These are phyloP conservation scores for Fusarium annulatum DNA, from an alignment of 2,329 filamentous ascomycete species.

Conservation along the genomic window DNA sequence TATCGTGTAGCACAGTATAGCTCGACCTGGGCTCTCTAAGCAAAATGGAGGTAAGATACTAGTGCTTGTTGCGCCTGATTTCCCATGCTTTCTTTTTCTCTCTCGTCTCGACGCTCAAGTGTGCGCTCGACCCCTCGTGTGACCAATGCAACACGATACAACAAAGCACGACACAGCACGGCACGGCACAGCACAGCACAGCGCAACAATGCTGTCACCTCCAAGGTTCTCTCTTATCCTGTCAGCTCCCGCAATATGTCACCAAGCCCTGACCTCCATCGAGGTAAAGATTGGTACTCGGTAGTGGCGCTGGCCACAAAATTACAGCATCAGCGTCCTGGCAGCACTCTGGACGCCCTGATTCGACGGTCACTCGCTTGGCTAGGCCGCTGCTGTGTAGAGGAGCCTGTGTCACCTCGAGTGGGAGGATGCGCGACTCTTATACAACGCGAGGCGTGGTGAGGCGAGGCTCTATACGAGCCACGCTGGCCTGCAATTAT, in stretches of 20 bases:
- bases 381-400: slow-evolving; percentile 11
- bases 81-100: neutral
- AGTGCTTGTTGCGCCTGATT: slow-evolving; percentile 2
- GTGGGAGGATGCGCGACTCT: slow-evolving; percentile 25
- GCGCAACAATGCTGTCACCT: slow-evolving; percentile 1
- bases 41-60: slow-evolving; percentile 38
- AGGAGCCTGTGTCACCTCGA: slow-evolving; percentile 34
- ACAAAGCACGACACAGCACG: neutral
- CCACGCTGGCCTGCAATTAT: neutral
- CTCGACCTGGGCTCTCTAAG: neutral
- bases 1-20: slow-evolving; percentile 5
- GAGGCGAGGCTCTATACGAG: slow-evolving; percentile 10
- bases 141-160: slow-evolving; percentile 11
- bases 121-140: slow-evolving; percentile 27
- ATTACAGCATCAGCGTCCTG: slow-evolving; percentile 4
- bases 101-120: slow-evolving; percentile 11
- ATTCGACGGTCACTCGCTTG: slow-evolving; percentile 32
- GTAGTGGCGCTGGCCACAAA: slow-evolving; percentile 19
- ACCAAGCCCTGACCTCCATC: neutral
- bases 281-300: neutral
- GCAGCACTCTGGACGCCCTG: slow-evolving; percentile 14
- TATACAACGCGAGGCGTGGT: slow-evolving; percentile 12
- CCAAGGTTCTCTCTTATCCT: neutral
- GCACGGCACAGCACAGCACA: neutral
- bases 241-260: slow-evolving; percentile 9